A percentile compares a stretch with the other conserved stretches of the same genome.
Conservation (phyloP, 805 yeast genomes). For the Teunomyces barrocoloradensis region DNA sequence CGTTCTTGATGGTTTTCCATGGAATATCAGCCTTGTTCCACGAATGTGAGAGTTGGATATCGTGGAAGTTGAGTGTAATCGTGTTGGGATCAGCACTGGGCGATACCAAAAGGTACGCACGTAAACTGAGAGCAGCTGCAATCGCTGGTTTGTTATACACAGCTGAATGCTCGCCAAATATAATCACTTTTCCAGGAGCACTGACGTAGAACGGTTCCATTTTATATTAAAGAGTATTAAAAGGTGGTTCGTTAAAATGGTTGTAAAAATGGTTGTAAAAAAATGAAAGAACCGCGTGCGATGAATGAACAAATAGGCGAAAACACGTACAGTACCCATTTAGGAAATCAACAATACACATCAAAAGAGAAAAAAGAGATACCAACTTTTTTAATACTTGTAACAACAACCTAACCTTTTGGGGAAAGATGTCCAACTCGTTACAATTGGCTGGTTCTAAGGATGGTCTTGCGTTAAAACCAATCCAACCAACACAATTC, state of each 20-base stretch:
- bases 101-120: conserved; percentile 75
- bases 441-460: conserved; percentile 5
- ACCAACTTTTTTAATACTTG: too few relatives aligned
- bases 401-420: not conserved
- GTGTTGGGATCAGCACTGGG: conserved; percentile 40
- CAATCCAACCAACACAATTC: conserved; percentile 32
- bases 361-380: not conserved
- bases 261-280: not conserved
- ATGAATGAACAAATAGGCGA: not conserved
- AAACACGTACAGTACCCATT: conserved; percentile 9
- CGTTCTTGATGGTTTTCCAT: conserved; percentile 42
- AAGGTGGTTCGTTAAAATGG: not conserved
- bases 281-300: not conserved
- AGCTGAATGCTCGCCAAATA: conserved; percentile 96
- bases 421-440: conserved; percentile 1
- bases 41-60: conserved; percentile 59
- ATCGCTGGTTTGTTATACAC: conserved; percentile 93
- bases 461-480: conserved; percentile 20
- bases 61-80: conserved; percentile 75
- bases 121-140: conserved; percentile 87
- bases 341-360: conserved; percentile 13
- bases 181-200: conserved; percentile 95
- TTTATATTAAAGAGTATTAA: too few relatives aligned
- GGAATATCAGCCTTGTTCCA: conserved; percentile 69
- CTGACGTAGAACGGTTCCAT: conserved; percentile 66